Evolutionary conservation across 306 rosid genomes (phyloP).

Genomic region (Albizia julibrissin): DNA sequence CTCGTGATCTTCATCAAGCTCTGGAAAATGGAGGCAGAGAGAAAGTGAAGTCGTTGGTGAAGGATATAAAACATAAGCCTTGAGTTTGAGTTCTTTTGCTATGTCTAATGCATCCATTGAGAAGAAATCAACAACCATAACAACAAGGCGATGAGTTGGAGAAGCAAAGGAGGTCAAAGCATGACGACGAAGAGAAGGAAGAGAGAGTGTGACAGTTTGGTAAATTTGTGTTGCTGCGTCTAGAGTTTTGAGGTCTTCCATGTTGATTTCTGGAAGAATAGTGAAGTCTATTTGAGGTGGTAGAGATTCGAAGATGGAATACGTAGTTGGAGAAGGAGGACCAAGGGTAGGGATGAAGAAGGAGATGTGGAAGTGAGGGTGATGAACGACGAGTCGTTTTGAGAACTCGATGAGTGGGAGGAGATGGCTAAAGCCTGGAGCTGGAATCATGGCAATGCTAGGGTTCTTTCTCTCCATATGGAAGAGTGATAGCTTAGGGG

Average conservation of each 20-base stretch:
- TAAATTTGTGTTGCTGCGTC: neutral
- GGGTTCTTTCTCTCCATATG: neutral
- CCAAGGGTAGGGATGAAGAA: neutral
- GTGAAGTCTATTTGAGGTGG: neutral
- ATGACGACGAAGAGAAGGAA: neutral
- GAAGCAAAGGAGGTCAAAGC: neutral
- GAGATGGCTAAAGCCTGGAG: neutral
- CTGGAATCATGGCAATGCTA: neutral
- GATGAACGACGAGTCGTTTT: neutral
- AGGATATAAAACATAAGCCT: neutral
- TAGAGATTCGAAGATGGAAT: neutral
- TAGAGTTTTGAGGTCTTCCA: neutral
- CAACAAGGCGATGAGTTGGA: neutral
- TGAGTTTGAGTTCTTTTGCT: neutral
- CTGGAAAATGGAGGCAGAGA: neutral
- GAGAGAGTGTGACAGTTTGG: neutral
- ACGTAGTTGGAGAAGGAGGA: neutral
- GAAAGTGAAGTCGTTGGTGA: neutral
- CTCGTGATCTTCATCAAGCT: neutral
- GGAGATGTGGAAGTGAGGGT: neutral
- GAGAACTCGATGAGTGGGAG: neutral
- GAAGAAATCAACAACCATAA: neutral
- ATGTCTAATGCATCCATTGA: neutral
- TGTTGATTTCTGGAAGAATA: neutral
- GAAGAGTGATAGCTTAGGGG: neutral